phyloP scores from a whole-genome alignment of 352 stramenopile genomes.

The Sclerospora graminicola region DNA sequence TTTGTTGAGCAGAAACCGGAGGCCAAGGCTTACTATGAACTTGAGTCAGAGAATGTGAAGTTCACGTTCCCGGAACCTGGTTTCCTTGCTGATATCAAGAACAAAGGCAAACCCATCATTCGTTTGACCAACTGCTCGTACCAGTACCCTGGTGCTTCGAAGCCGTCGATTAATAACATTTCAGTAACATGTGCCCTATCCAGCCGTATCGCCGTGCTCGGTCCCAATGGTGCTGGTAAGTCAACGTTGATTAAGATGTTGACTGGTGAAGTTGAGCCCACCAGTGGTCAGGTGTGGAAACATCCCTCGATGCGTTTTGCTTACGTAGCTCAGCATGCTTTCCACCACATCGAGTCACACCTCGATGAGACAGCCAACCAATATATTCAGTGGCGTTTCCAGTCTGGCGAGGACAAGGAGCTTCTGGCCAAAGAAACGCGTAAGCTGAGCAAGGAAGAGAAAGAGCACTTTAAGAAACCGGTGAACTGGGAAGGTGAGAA shows the following conservation, averaged over 20 bases:
- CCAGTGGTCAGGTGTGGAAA: slow-evolving; percentile 63
- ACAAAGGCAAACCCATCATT: no score
- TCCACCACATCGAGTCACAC: no score
- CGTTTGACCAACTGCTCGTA: no score
- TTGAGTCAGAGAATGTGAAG: slow-evolving; percentile 75
- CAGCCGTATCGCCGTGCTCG: no score
- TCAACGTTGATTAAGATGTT: slow-evolving; percentile 97
- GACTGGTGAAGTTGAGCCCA: slow-evolving; percentile 74
- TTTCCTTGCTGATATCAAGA: slow-evolving; percentile 81
- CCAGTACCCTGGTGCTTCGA: slow-evolving; percentile 64
- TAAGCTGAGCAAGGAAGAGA: no score
- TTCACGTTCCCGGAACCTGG: slow-evolving; percentile 83
- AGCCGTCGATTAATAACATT: slow-evolving; percentile 84
- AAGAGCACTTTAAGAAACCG: slow-evolving; percentile 91
- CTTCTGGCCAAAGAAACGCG: slow-evolving; percentile 88
- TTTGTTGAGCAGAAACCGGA: slow-evolving; percentile 83
- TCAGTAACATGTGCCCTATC: no score
- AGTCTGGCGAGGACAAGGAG: slow-evolving; percentile 85
- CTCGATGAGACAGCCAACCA: no score
- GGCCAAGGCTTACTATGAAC: slow-evolving; percentile 85
- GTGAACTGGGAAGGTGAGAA: slow-evolving; percentile 90
- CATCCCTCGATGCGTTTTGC: no score
- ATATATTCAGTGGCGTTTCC: slow-evolving; percentile 97
- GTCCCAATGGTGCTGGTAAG: no score
- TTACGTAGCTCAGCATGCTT: slow-evolving; percentile 95